Evolutionary conservation across 352 stramenopile species (phyloP).

Genomic region (Phytophthora pseudosyringae): DNA sequence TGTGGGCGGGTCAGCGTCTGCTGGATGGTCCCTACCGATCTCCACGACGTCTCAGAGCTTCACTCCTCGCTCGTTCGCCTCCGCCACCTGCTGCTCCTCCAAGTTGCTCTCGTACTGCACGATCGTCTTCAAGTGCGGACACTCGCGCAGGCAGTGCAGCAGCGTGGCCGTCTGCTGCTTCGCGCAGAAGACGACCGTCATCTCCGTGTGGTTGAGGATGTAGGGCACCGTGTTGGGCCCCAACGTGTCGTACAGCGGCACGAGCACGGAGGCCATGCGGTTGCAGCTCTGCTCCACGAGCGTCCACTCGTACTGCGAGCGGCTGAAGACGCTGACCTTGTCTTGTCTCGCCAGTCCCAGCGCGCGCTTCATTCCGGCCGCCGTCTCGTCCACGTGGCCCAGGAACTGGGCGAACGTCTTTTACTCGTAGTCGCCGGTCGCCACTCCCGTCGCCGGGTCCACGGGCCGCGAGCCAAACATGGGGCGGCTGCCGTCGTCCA

Average conservation of each 20-base stretch:
- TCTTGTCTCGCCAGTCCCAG: conserved; percentile 47
- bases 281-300: conserved; percentile 64
- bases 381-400: conserved; percentile 40
- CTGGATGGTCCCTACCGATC: conserved; percentile 34
- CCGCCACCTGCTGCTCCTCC: conserved; percentile 25
- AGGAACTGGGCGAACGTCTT: conserved; percentile 62
- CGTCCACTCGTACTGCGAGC: conserved; percentile 71
- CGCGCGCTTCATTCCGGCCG: conserved; percentile 44
- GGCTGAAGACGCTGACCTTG: conserved; percentile 58
- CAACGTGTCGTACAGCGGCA: conserved; percentile 79
- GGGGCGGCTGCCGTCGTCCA: conserved; percentile 54
- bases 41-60: conserved; percentile 45
- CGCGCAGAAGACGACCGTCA: conserved; percentile 63
- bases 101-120: conserved; percentile 51
- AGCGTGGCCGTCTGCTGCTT: conserved; percentile 47
- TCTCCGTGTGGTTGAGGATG: conserved; percentile 70
- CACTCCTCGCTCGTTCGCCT: conserved; percentile 30
- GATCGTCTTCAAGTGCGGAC: conserved; percentile 48
- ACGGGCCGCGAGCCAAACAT: conserved; percentile 57
- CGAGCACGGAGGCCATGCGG: conserved; percentile 68
- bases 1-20: conserved; percentile 49
- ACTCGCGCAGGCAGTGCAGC: conserved; percentile 41
- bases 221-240: conserved; percentile 58
- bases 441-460: conserved; percentile 40
- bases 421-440: conserved; percentile 52